phyloP scores from a whole-genome alignment of 345 rosid species.

The Zanthoxylum bungeanum region DNA sequence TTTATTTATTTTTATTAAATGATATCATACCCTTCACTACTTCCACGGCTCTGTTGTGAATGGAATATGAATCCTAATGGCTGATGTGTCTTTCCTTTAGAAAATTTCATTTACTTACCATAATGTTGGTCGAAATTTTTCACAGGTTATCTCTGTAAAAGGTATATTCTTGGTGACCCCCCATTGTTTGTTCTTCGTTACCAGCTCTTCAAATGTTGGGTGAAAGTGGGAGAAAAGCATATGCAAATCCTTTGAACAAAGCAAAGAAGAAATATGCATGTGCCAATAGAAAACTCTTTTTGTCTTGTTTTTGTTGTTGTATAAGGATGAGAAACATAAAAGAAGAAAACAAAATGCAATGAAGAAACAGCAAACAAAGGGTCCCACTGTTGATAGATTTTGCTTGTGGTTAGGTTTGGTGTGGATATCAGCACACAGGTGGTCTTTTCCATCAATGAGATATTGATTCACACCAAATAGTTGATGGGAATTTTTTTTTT shows the following conservation, averaged over 20 bases:
- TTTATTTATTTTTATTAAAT: no score
- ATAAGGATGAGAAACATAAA: not conserved
- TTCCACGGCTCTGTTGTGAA: not conserved
- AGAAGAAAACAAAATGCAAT: not conserved
- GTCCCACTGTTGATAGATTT: not conserved
- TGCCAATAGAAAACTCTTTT: no score
- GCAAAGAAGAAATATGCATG: no score
- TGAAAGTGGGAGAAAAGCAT: not conserved
- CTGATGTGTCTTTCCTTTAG: no score
- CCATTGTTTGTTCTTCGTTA: no score
- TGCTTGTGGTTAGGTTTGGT: not conserved
- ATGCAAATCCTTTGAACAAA: not conserved
- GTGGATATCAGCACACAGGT: no score
- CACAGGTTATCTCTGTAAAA: no score
- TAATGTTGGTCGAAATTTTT: not conserved
- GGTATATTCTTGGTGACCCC: no score
- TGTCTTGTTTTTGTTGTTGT: no score
- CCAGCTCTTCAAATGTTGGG: no score
- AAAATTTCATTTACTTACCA: no score
- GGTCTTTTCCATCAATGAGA: not conserved
- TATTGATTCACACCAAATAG: not conserved
- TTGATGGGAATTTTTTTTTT: not conserved
- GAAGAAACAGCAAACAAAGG: not conserved
- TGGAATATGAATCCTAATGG: no score
- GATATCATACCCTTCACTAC: not conserved